phyloP scores from a whole-genome alignment of 2,329 filamentous ascomycete genomes.

The Rhynchosporium agropyri region DNA sequence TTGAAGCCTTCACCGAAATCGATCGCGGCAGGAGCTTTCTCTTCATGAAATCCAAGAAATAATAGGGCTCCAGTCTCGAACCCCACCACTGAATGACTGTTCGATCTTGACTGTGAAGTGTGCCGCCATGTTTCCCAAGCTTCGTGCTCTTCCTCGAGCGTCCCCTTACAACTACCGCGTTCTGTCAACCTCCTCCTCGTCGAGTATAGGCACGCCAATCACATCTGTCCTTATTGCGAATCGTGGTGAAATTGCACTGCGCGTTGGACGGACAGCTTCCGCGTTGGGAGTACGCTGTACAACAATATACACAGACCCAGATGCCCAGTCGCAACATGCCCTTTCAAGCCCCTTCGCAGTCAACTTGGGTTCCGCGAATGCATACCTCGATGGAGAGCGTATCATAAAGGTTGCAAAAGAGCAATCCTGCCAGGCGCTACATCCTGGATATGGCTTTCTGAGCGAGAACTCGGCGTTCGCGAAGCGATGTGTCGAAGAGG shows the following conservation, averaged over 20 bases:
- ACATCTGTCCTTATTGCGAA: conserved; percentile 94
- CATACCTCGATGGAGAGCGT: conserved; percentile 89
- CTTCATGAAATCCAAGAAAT: too few relatives aligned
- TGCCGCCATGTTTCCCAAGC: conserved; percentile 12
- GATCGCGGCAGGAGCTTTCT: too few relatives aligned
- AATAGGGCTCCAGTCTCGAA: neutral
- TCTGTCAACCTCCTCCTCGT: conserved; percentile 23
- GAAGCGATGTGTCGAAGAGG: conserved; percentile 82
- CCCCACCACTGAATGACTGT: too few relatives aligned
- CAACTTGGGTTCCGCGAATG: conserved; percentile 79
- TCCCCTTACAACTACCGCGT: conserved; percentile 28
- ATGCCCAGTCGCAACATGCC: conserved; percentile 85
- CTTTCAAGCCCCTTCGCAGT: conserved; percentile 81
- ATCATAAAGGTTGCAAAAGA: conserved; percentile 88
- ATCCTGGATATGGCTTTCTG: conserved; percentile 95
- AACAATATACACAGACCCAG: conserved; percentile 92
- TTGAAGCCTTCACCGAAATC: too few relatives aligned
- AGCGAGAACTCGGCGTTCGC: conserved; percentile 94
- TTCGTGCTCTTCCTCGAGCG: conserved; percentile 37
- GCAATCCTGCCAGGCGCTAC: conserved; percentile 85
- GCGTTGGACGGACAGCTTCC: conserved; percentile 85
- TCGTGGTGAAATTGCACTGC: conserved; percentile 92
- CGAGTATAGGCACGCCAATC: conserved; percentile 49
- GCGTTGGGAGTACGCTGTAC: conserved; percentile 90
- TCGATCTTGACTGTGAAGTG: too few relatives aligned